Evolutionary conservation across 257 asterid genomes (phyloP).

Genomic region (Paraleonurus japonicus): DNA sequence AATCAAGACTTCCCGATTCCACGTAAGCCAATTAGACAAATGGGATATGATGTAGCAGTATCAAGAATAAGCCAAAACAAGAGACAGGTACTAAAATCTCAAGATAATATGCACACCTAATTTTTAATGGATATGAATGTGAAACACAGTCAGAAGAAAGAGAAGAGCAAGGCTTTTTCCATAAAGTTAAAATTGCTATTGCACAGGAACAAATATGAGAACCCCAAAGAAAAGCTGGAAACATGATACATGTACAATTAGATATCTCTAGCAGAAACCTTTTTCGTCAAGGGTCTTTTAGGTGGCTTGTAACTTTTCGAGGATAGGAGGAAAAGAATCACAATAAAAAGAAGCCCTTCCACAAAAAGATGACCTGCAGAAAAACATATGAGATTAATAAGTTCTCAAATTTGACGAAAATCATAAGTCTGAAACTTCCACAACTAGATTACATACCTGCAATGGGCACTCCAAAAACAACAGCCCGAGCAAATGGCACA

Average conservation of each 20-base stretch:
- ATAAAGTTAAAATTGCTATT: neutral
- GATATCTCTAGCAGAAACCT: slow-evolving; percentile 40
- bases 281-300: slow-evolving; percentile 72
- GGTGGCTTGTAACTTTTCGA: slow-evolving; percentile 89
- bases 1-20: neutral
- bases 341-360: slow-evolving; percentile 78
- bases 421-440: neutral
- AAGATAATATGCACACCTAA: neutral
- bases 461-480: slow-evolving; percentile 77
- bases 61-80: neutral
- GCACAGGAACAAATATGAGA: neutral
- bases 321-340: slow-evolving; percentile 64
- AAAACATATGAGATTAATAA: neutral
- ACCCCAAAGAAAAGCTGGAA: neutral
- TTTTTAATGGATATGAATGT: neutral
- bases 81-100: neutral
- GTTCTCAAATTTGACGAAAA: neutral
- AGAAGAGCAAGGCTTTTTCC: neutral
- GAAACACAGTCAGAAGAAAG: neutral
- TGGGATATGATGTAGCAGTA: neutral
- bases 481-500: slow-evolving; percentile 70
- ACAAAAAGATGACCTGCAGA: slow-evolving; percentile 75
- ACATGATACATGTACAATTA: neutral
- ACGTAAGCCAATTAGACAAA: neutral
- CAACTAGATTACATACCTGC: slow-evolving; percentile 44